Conservation (phyloP, 805 yeast species). For the Saccharomycopsis guyanensis region DNA sequence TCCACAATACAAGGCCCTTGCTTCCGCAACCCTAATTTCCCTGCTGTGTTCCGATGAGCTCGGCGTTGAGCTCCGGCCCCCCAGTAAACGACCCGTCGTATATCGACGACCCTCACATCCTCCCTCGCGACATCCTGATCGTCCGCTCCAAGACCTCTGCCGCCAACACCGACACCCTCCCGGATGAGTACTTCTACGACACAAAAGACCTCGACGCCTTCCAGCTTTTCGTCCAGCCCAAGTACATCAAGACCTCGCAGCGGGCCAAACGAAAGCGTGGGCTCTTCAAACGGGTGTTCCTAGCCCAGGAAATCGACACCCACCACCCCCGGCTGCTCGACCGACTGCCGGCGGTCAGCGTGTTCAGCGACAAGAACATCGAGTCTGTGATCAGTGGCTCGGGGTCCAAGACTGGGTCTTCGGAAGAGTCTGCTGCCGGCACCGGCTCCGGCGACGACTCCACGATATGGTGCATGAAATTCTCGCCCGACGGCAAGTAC, state of each 20-base stretch:
- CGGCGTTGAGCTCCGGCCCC: no score
- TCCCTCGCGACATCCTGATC: neutral
- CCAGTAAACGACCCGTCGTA: no score
- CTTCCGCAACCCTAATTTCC: no score
- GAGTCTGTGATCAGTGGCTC: neutral
- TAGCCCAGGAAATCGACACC: conserved; percentile 19
- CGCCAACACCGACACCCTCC: neutral
- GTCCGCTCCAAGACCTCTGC: neutral
- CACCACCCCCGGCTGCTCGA: neutral
- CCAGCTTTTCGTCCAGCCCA: conserved; percentile 19
- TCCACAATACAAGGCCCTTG: no score
- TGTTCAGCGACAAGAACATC: conserved; percentile 1
- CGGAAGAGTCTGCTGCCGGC: neutral
- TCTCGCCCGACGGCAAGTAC: conserved; percentile 73
- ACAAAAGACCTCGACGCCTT: conserved; percentile 12
- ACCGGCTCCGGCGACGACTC: neutral
- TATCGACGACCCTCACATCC: no score
- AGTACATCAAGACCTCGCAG: conserved; percentile 12
- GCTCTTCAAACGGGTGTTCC: conserved; percentile 13
- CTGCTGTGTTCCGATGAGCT: no score
- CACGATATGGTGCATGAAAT: conserved; percentile 69
- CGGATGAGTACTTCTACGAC: conserved; percentile 15
- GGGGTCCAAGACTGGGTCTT: neutral
- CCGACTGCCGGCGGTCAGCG: neutral
- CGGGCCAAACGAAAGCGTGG: conserved; percentile 2